A percentile compares a stretch with the other conserved stretches of the same genome.
Evolutionary conservation across 345 rosid genomes (phyloP).

Genomic region (Euclidium syriacum): DNA sequence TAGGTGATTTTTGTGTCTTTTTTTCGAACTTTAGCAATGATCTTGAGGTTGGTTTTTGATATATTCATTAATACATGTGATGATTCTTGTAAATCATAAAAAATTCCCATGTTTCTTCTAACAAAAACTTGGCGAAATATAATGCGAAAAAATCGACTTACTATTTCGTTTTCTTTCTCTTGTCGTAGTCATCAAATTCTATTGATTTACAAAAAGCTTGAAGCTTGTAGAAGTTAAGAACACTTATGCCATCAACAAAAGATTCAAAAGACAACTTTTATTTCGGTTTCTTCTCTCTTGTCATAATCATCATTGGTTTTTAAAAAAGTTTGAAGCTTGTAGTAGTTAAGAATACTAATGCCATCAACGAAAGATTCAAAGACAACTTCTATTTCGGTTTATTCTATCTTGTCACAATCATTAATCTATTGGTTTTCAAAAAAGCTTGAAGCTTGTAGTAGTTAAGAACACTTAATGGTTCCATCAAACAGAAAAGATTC

Average conservation of each 20-base stretch:
- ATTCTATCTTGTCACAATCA: constrained; percentile 8
- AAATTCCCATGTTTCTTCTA: background rate
- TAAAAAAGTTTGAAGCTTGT: background rate
- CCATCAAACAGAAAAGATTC: constrained; percentile 17
- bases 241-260: background rate
- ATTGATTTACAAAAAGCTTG: background rate
- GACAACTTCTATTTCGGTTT: background rate
- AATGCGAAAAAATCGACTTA: background rate
- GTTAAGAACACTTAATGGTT: constrained; percentile 19
- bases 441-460: constrained; percentile 10
- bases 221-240: background rate
- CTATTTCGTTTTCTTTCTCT: too few relatives aligned
- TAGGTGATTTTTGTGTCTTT: constrained; percentile 4
- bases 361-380: background rate
- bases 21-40: constrained; percentile 7
- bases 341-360: background rate
- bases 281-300: constrained; percentile 12
- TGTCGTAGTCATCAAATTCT: background rate
- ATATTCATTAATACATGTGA: constrained; percentile 1
- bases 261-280: background rate
- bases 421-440: constrained; percentile 9
- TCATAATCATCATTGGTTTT: constrained; percentile 5
- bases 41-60: constrained; percentile 15
- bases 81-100: background rate
- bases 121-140: background rate